Conservation (phyloP, 2,329 filamentous ascomycete genomes). For the Trichoderma sp. region DNA sequence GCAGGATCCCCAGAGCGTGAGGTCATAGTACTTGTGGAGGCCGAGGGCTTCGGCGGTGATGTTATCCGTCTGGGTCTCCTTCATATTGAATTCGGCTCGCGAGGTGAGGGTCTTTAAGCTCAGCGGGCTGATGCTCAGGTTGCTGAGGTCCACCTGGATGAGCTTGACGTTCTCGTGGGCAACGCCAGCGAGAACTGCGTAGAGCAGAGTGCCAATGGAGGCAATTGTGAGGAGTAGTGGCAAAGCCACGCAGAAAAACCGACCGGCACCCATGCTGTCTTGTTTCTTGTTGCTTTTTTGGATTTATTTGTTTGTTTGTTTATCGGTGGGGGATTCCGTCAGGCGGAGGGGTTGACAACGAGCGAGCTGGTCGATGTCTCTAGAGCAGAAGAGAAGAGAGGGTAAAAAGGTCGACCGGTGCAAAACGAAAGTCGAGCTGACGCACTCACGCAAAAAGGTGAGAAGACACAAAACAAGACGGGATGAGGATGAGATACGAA, state of each 20-base stretch:
- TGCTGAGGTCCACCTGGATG: slow-evolving; percentile 60
- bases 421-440: slow-evolving; percentile 14
- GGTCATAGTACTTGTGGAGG: slow-evolving; percentile 73
- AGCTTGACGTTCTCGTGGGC: slow-evolving; percentile 56
- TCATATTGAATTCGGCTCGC: slow-evolving; percentile 22
- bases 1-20: slow-evolving; percentile 89
- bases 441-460: not conserved
- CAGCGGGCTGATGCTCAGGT: slow-evolving; percentile 46
- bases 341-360: slow-evolving; percentile 2
- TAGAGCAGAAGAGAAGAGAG: not conserved
- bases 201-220: slow-evolving; percentile 67
- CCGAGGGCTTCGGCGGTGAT: slow-evolving; percentile 58
- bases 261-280: slow-evolving; percentile 60
- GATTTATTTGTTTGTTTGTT: not conserved
- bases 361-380: not conserved
- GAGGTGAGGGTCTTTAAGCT: slow-evolving; percentile 24
- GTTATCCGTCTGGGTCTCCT: slow-evolving; percentile 39
- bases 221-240: slow-evolving; percentile 80
- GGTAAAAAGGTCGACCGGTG: not conserved
- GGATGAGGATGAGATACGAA: slow-evolving; percentile 12
- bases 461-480: slow-evolving; percentile 3
- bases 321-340: slow-evolving; percentile 6
- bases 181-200: slow-evolving; percentile 56
- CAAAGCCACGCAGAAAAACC: slow-evolving; percentile 82
- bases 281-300: not conserved